These are phyloP conservation scores for Limnomonas spitsbergensis DNA, from an alignment of 139 green algal species.

Conservation along the genomic window DNA sequence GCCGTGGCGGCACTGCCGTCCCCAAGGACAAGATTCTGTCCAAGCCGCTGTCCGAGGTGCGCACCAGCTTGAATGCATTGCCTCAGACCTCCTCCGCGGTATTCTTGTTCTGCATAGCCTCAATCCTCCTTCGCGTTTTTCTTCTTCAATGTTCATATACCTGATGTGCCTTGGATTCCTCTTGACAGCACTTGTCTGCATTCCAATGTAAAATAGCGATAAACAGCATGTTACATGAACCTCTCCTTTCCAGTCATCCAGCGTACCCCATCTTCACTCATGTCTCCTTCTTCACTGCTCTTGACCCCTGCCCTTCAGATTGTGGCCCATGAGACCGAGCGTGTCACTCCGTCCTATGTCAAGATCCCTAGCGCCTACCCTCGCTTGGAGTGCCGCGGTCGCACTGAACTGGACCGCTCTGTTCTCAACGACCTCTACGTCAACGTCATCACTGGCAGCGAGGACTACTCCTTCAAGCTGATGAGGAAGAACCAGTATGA, in stretches of 20 bases:
- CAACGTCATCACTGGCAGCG: constrained; percentile 85
- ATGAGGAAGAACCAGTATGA: constrained; percentile 97
- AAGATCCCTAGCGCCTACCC: constrained; percentile 83
- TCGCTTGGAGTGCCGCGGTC: constrained; percentile 39
- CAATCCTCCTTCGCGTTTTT: no score
- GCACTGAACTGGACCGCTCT: constrained; percentile 41
- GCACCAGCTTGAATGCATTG: constrained; percentile 24
- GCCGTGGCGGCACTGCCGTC: neutral
- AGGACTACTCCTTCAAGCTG: constrained; percentile 73
- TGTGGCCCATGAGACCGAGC: constrained; percentile 26
- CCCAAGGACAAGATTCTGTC: constrained; percentile 14
- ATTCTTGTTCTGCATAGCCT: no score
- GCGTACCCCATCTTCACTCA: no score
- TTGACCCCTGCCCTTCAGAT: no score
- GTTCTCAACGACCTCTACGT: constrained; percentile 92
- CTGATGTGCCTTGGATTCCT: no score
- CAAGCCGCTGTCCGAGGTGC: constrained; percentile 15
- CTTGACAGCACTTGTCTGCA: no score
- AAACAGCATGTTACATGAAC: no score
- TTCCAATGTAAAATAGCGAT: no score
- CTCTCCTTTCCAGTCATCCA: no score
- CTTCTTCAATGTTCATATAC: no score
- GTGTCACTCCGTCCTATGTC: constrained; percentile 86
- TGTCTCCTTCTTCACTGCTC: no score
- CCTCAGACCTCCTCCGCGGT: constrained; percentile 21